phyloP scores from a whole-genome alignment of 2,329 filamentous ascomycete genomes.

The Scedosporium apiospermum region DNA sequence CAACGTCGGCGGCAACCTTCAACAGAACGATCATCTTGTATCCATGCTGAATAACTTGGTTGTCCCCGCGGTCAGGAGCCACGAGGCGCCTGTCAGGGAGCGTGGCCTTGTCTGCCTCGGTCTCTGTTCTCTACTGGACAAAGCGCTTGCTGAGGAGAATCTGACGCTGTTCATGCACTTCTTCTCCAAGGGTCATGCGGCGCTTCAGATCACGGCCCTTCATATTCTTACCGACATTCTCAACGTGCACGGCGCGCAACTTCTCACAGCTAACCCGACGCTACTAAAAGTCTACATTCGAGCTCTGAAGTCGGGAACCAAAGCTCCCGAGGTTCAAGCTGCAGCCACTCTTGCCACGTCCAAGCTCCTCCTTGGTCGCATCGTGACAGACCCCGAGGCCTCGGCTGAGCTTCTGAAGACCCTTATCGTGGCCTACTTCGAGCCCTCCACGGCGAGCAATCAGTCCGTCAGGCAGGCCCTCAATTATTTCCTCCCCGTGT shows the following conservation, averaged over 20 bases:
- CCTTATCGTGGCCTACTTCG: slow-evolving; percentile 80
- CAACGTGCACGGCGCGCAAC: slow-evolving; percentile 74
- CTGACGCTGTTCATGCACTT: slow-evolving; percentile 90
- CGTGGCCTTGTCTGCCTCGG: slow-evolving; percentile 82
- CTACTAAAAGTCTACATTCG: slow-evolving; percentile 81
- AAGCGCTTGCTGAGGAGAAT: slow-evolving; percentile 86
- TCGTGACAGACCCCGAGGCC: slow-evolving; percentile 60
- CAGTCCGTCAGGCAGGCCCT: slow-evolving; percentile 77
- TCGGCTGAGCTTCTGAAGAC: slow-evolving; percentile 72
- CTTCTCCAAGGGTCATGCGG: slow-evolving; percentile 85
- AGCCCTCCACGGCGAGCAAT: slow-evolving; percentile 71
- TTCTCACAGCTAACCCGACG: slow-evolving; percentile 57
- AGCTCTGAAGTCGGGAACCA: slow-evolving; percentile 63
- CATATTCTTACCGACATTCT: slow-evolving; percentile 92
- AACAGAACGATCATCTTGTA: slow-evolving; percentile 83
- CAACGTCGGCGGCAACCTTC: slow-evolving; percentile 79
- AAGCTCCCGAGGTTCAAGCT: slow-evolving; percentile 65
- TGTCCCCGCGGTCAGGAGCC: slow-evolving; percentile 86
- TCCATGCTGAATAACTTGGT: slow-evolving; percentile 98
- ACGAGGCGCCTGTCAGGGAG: slow-evolving; percentile 87
- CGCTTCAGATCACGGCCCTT: slow-evolving; percentile 78
- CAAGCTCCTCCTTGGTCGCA: slow-evolving; percentile 74
- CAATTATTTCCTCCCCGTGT: slow-evolving; percentile 90
- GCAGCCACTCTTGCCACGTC: slow-evolving; percentile 73
- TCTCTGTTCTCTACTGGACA: slow-evolving; percentile 82